phyloP scores from a whole-genome alignment of 306 rosid genomes.

The Castanea sativa region DNA sequence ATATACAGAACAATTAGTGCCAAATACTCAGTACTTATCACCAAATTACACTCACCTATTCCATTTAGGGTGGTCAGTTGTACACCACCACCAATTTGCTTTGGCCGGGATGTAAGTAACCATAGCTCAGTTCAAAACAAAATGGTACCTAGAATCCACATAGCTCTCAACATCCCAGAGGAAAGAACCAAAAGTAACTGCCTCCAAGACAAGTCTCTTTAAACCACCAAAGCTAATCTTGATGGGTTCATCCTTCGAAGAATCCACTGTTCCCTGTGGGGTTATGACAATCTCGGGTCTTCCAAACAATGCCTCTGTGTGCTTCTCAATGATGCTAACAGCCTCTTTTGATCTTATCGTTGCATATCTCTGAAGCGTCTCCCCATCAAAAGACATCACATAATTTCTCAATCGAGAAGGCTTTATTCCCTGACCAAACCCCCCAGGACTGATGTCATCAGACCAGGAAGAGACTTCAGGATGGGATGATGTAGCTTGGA shows the following conservation, averaged over 20 bases:
- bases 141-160: constrained; percentile 88
- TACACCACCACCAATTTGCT: constrained; percentile 5
- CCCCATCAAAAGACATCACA: constrained; percentile 88
- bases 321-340: constrained; percentile 80
- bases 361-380: constrained; percentile 86
- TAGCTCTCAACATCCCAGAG: constrained; percentile 95
- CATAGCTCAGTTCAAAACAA: constrained; percentile 53
- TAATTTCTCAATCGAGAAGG: constrained; percentile 63
- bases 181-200: constrained; percentile 87
- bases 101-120: constrained; percentile 8
- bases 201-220: constrained; percentile 81
- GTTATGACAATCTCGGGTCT: constrained; percentile 70
- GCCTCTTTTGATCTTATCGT: constrained; percentile 88
- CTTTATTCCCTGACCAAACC: constrained; percentile 36
- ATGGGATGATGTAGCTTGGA: constrained; percentile 40
- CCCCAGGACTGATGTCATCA: constrained; percentile 45
- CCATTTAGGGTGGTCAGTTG: constrained; percentile 17
- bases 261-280: constrained; percentile 56
- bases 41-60: constrained; percentile 21
- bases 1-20: constrained; percentile 33
- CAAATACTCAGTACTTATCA: constrained; percentile 2
- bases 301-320: constrained; percentile 90
- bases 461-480: constrained; percentile 64
- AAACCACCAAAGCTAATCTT: constrained; percentile 83
- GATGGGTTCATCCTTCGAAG: constrained; percentile 64